Percentiles rank a stretch among this genome's conserved stretches.
phyloP scores from a whole-genome alignment of 257 asterid genomes.

The Lavandula angustifolia region DNA sequence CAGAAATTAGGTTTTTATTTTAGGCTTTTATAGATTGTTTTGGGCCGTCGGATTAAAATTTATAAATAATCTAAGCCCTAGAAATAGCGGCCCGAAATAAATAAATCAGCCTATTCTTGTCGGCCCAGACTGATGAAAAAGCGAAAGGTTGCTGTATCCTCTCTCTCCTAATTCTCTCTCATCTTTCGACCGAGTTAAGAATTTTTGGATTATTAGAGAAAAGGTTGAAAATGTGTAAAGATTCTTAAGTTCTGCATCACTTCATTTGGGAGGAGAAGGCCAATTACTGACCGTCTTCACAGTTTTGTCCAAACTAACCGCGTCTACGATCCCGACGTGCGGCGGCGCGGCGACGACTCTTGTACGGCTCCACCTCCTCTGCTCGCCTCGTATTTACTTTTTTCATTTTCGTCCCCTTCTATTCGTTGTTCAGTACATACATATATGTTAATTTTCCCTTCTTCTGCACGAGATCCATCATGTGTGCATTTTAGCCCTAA shows the following conservation, averaged over 20 bases:
- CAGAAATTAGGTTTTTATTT: background rate
- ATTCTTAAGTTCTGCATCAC: background rate
- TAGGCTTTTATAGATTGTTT: background rate
- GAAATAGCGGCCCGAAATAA: no score
- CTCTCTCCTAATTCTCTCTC: no score
- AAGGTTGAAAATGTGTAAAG: background rate
- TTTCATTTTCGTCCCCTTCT: background rate
- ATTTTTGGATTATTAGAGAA: no score
- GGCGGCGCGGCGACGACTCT: constrained; percentile 19
- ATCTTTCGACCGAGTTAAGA: no score
- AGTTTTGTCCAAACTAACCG: constrained; percentile 19
- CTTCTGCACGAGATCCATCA: constrained; percentile 22
- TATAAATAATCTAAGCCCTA: no score
- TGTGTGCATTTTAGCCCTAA: background rate
- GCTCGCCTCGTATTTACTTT: background rate
- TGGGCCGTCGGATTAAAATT: constrained; percentile 26
- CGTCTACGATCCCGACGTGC: constrained; percentile 27
- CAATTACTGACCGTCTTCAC: background rate
- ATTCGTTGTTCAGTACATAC: background rate
- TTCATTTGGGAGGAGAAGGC: background rate
- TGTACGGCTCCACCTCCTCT: constrained; percentile 15
- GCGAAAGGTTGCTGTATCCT: no score
- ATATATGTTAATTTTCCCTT: background rate
- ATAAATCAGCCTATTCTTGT: no score
- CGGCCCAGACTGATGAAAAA: no score